A percentile compares a stretch with the other conserved stretches of the same genome.
These are phyloP conservation scores for Colletotrichum paranaense DNA, from an alignment of 2,329 filamentous ascomycete species.

Conservation along the genomic window DNA sequence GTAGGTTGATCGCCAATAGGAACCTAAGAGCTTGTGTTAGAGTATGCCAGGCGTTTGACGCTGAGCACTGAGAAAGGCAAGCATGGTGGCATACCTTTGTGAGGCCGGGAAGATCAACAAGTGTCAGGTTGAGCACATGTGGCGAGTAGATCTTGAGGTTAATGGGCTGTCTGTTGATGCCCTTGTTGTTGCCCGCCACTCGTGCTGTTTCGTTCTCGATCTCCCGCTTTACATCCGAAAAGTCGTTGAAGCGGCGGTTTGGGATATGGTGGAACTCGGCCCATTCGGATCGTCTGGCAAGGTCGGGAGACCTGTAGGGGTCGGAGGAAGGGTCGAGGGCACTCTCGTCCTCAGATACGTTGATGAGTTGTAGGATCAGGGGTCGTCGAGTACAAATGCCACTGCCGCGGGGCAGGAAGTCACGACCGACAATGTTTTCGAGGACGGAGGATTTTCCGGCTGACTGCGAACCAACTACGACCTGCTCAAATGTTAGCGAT, in stretches of 20 bases:
- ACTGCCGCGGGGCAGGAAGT: constrained; percentile 95
- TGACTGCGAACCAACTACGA: constrained; percentile 97
- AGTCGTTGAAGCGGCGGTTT: constrained; percentile 89
- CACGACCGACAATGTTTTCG: constrained; percentile 97
- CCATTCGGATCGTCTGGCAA: constrained; percentile 78
- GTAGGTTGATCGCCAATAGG: constrained; percentile 97
- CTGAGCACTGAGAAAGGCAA: neutral
- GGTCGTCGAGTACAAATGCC: constrained; percentile 96
- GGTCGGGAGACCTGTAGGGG: constrained; percentile 82
- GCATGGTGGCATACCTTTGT: constrained; percentile 76
- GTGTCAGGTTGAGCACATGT: constrained; percentile 93
- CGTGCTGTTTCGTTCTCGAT: constrained; percentile 97
- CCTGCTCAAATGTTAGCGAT: constrained; percentile 63
- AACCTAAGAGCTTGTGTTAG: constrained; percentile 64
- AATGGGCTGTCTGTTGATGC: constrained; percentile 96
- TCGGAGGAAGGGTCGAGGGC: constrained; percentile 73
- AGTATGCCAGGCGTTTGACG: neutral
- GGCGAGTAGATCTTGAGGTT: constrained; percentile 99
- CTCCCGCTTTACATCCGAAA: constrained; percentile 92
- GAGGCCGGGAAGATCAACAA: constrained; percentile 94
- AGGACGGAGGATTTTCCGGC: constrained; percentile 98
- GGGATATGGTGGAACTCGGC: constrained; percentile 97
- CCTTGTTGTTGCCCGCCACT: constrained; percentile 94
- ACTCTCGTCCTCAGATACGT: constrained; percentile 79
- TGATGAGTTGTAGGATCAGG: constrained; percentile 97